Conservation (phyloP, 495 filamentous ascomycete species). For the Friedmanniomyces simplex region DNA sequence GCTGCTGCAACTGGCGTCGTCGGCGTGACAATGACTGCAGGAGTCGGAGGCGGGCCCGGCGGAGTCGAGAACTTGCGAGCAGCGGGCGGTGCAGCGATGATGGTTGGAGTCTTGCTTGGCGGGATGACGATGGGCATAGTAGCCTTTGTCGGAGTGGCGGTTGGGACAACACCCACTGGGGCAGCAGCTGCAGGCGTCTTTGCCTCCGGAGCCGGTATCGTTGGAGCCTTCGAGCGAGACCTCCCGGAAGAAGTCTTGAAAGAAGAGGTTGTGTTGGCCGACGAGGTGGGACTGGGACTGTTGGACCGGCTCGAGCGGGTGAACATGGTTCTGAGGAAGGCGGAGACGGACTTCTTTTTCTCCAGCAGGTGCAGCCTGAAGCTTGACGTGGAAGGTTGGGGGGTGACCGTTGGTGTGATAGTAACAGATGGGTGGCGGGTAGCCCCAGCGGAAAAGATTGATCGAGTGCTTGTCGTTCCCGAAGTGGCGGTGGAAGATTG, state of each 20-base stretch:
- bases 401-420: background rate
- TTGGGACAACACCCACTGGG: too few relatives aligned
- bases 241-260: background rate
- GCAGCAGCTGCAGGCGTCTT: background rate
- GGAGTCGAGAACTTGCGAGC: too few relatives aligned
- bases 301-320: background rate
- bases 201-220: background rate
- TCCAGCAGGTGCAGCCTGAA: background rate
- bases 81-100: too few relatives aligned
- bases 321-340: slow-evolving; percentile 9
- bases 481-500: background rate
- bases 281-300: background rate
- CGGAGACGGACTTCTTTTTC: slow-evolving; percentile 1
- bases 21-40: too few relatives aligned
- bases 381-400: background rate
- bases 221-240: background rate
- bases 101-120: too few relatives aligned
- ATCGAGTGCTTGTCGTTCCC: background rate
- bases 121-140: too few relatives aligned
- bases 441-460: background rate
- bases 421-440: background rate
- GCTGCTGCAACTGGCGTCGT: too few relatives aligned
- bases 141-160: too few relatives aligned
- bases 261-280: background rate
- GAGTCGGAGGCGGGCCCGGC: too few relatives aligned